A percentile compares a stretch with the other conserved stretches of the same genome.
These are phyloP conservation scores for Phialocephala sp. DNA, from an alignment of 2,329 filamentous ascomycete genomes.

Conservation along the genomic window DNA sequence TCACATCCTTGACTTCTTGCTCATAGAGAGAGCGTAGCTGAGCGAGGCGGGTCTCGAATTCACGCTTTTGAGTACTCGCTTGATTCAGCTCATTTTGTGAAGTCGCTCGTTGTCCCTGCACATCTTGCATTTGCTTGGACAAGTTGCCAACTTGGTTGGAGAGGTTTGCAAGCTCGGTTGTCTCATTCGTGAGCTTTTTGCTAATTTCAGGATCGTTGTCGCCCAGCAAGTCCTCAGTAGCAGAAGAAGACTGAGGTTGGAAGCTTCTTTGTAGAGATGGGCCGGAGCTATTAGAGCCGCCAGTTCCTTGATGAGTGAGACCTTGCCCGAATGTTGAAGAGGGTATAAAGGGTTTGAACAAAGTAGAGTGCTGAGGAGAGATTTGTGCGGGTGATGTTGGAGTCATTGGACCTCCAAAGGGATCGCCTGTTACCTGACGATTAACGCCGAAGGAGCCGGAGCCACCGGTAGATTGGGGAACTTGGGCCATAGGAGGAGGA, in stretches of 20 bases:
- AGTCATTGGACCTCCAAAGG: conserved; percentile 32
- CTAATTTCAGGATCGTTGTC: conserved; percentile 88
- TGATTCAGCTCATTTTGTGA: conserved; percentile 85
- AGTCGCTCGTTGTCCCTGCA: conserved; percentile 79
- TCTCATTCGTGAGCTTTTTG: conserved; percentile 87
- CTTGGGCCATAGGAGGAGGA: conserved; percentile 55
- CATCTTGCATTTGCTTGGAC: conserved; percentile 91
- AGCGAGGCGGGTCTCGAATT: conserved; percentile 86
- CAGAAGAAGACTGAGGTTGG: conserved; percentile 53
- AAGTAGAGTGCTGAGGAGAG: conserved; percentile 39
- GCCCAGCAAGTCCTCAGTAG: conserved; percentile 84
- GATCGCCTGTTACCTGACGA: conserved; percentile 9
- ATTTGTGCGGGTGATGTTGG: conserved; percentile 38
- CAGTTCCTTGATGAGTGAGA: conserved; percentile 77
- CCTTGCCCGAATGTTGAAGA: conserved; percentile 91
- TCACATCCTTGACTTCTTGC: conserved; percentile 88
- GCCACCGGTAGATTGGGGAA: conserved; percentile 75
- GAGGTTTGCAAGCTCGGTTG: conserved; percentile 90
- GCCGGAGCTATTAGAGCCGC: conserved; percentile 51
- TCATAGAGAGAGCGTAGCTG: conserved; percentile 90
- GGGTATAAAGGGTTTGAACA: conserved; percentile 89
- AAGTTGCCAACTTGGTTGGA: conserved; percentile 94
- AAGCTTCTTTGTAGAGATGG: conserved; percentile 44
- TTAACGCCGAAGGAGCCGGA: conserved; percentile 60
- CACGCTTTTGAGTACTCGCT: conserved; percentile 84